Evolutionary conservation across 2,329 filamentous ascomycete genomes (phyloP).

Genomic region (Hypoxylon sp.): DNA sequence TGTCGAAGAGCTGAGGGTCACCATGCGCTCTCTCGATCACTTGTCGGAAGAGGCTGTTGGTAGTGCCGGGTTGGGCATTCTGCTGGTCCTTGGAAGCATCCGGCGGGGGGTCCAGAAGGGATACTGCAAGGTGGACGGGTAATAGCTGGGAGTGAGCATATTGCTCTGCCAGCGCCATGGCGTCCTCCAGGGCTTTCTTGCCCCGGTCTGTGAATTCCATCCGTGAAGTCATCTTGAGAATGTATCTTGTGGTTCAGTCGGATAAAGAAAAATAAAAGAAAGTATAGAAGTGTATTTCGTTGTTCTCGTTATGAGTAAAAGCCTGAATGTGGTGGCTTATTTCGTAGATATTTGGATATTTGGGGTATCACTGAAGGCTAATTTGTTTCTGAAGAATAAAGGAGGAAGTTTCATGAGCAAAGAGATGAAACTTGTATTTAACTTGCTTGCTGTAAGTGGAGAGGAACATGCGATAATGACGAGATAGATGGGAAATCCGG

Average conservation of each 20-base stretch:
- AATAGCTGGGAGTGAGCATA: slow-evolving; percentile 93
- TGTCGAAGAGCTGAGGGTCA: slow-evolving; percentile 89
- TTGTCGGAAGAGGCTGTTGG: slow-evolving; percentile 89
- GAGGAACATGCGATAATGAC: slow-evolving; percentile 42
- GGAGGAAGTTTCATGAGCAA: slow-evolving; percentile 15
- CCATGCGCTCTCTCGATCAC: slow-evolving; percentile 95
- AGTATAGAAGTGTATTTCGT: slow-evolving; percentile 1
- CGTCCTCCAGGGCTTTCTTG: slow-evolving; percentile 89
- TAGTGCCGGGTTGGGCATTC: slow-evolving; percentile 75
- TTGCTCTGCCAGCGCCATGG: slow-evolving; percentile 88
- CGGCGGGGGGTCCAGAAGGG: slow-evolving; percentile 80
- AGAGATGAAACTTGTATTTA: slow-evolving; percentile 42
- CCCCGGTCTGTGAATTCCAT: slow-evolving; percentile 96
- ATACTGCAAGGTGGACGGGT: slow-evolving; percentile 89
- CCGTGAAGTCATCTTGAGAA: slow-evolving; percentile 75
- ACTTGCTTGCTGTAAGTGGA: slow-evolving; percentile 35
- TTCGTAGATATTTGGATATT: slow-evolving; percentile 10
- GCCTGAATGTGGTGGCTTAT: slow-evolving; percentile 25
- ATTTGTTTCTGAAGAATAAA: slow-evolving; percentile 36
- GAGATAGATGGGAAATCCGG: slow-evolving; percentile 19
- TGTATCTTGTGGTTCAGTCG: slow-evolving; percentile 38
- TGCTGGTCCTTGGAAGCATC: slow-evolving; percentile 88
- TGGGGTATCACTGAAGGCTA: slow-evolving; percentile 34
- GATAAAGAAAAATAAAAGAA: slow-evolving; percentile 2
- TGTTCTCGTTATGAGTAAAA: slow-evolving; percentile 21